phyloP scores from a whole-genome alignment of 352 stramenopile species.

The Pythium phragmitis region DNA sequence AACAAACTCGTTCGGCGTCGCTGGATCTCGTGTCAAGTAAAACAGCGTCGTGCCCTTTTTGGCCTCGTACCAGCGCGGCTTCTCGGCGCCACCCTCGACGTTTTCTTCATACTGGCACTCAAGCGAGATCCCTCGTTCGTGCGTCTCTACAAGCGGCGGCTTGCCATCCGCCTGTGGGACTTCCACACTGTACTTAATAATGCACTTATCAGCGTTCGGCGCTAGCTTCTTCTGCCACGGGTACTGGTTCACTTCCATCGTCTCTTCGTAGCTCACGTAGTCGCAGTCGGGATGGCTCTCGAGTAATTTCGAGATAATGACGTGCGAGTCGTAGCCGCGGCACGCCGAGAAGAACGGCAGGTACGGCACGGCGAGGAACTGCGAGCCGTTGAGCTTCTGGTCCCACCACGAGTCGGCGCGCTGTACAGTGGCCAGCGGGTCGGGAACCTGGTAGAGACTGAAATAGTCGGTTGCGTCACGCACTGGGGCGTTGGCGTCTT shows the following conservation, averaged over 20 bases:
- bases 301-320: constrained; percentile 92
- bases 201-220: constrained; percentile 80
- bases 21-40: constrained; percentile 81
- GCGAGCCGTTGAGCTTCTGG: constrained; percentile 51
- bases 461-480: constrained; percentile 59
- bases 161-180: constrained; percentile 19
- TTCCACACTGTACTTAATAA: constrained; percentile 52
- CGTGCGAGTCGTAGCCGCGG: constrained; percentile 92
- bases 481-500: constrained; percentile 22
- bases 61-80: constrained; percentile 89
- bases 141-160: constrained; percentile 14
- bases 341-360: constrained; percentile 97
- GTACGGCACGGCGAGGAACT: constrained; percentile 91
- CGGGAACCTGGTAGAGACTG: constrained; percentile 42
- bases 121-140: constrained; percentile 77
- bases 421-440: constrained; percentile 39
- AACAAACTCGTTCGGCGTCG: constrained; percentile 60
- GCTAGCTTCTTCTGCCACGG: constrained; percentile 83
- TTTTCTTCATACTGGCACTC: constrained; percentile 91
- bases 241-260: constrained; percentile 91
- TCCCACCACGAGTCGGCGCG: constrained; percentile 75
- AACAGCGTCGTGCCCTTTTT: constrained; percentile 80
- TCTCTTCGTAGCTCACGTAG: constrained; percentile 84
- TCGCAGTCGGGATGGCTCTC: constrained; percentile 94
- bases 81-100: constrained; percentile 69